Percentiles rank a stretch among this genome's conserved stretches.
These are phyloP conservation scores for Arthrobotrys entomopaga DNA, from an alignment of 2,329 filamentous ascomycete genomes.

Conservation along the genomic window DNA sequence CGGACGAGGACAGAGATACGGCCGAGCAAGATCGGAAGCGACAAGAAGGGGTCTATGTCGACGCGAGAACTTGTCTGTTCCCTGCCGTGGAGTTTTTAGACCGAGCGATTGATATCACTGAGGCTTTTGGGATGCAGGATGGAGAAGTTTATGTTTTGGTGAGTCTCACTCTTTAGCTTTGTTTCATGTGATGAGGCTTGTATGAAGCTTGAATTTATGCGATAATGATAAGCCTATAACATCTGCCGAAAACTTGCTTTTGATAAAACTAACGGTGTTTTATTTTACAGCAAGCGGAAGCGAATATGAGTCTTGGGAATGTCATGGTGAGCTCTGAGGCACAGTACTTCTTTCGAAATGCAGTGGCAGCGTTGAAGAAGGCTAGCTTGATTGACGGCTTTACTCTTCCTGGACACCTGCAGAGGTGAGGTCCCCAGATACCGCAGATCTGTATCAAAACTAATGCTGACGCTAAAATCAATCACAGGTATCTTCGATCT, in stretches of 20 bases:
- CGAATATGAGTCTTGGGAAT: conserved; percentile 53
- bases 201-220: conserved; percentile 3
- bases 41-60: conserved; percentile 50
- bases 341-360: conserved; percentile 37
- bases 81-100: conserved; percentile 49
- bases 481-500: conserved; percentile 49
- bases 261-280: conserved; percentile 7
- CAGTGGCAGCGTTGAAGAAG: conserved; percentile 47
- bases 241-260: background rate
- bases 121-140: background rate
- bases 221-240: background rate
- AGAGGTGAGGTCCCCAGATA: conserved; percentile 25
- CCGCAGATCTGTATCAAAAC: background rate
- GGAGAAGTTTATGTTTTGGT: conserved; percentile 49
- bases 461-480: conserved; percentile 4
- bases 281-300: conserved; percentile 43
- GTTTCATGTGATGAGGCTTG: background rate
- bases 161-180: conserved; percentile 11
- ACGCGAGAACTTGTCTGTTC: conserved; percentile 50
- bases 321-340: conserved; percentile 48
- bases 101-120: conserved; percentile 29
- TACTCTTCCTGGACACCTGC: conserved; percentile 30
- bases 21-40: conserved; percentile 45
- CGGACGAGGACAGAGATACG: conserved; percentile 49
- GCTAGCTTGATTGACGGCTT: conserved; percentile 50